phyloP scores from a whole-genome alignment of 192 early-diverging fungal species.

The Obelidium mucronatum region DNA sequence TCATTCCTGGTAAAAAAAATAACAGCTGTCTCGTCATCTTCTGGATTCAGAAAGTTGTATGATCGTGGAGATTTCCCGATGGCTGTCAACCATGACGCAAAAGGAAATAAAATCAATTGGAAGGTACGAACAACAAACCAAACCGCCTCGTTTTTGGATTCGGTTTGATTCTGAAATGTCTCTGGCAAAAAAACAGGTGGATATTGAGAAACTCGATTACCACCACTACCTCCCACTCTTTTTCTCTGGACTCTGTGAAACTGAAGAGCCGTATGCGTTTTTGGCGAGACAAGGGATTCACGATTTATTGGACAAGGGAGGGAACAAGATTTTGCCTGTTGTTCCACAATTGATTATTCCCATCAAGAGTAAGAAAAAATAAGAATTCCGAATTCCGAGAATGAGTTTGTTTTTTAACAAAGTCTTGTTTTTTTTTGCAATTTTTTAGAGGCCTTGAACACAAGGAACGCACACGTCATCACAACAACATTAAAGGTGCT shows the following conservation, averaged over 20 bases:
- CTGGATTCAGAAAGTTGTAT: slow-evolving; percentile 66
- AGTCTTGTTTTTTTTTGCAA: background rate
- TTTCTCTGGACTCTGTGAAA: slow-evolving; percentile 69
- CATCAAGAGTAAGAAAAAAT: slow-evolving; percentile 59
- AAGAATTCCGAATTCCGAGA: background rate
- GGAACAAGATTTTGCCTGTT: slow-evolving; percentile 66
- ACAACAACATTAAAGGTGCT: slow-evolving; percentile 67
- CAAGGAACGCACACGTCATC: slow-evolving; percentile 68
- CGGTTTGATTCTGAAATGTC: background rate
- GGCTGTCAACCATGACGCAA: slow-evolving; percentile 68
- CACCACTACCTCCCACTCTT: slow-evolving; percentile 73
- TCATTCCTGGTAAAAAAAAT: no score
- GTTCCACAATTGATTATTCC: slow-evolving; percentile 72
- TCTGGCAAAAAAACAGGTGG: slow-evolving; percentile 47
- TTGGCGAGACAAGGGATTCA: slow-evolving; percentile 69
- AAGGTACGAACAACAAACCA: slow-evolving; percentile 47
- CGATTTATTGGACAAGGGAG: slow-evolving; percentile 68
- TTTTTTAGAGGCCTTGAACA: slow-evolving; percentile 67
- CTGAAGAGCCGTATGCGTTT: slow-evolving; percentile 70
- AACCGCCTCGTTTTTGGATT: background rate
- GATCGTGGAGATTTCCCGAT: slow-evolving; percentile 71
- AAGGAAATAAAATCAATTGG: slow-evolving; percentile 74
- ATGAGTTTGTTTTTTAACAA: background rate
- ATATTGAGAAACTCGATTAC: slow-evolving; percentile 72
- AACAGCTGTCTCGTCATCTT: slow-evolving; percentile 12